These are phyloP conservation scores for Alternaria ventricosa DNA, from an alignment of 2,329 filamentous ascomycete species.

Conservation along the genomic window DNA sequence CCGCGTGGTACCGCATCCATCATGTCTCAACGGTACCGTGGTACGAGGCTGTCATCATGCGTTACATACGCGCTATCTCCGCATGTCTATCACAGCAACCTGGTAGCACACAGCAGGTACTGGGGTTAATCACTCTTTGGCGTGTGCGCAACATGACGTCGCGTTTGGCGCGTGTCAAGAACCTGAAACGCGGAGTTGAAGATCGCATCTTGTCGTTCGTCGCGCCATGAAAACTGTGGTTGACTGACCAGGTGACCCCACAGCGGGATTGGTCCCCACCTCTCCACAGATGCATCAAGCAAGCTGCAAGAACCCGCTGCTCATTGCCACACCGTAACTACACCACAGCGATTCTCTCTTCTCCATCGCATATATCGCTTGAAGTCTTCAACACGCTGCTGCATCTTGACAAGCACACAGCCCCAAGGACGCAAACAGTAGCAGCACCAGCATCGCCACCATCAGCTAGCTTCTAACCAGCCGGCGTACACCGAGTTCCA, in stretches of 20 bases:
- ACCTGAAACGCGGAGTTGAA: neutral
- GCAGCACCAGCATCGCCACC: neutral
- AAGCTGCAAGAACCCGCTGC: conserved; percentile 6
- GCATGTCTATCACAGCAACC: neutral
- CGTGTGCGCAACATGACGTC: neutral
- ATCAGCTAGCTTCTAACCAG: neutral
- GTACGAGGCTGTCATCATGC: conserved; percentile 17
- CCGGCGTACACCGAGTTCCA: neutral
- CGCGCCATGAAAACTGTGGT: neutral
- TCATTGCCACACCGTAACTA: conserved; percentile 8
- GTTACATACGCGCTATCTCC: neutral
- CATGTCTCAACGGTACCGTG: conserved; percentile 7
- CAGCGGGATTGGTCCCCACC: neutral
- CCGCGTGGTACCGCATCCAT: conserved; percentile 18
- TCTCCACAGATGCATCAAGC: neutral
- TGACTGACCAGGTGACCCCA: neutral
- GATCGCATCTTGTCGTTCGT: neutral
- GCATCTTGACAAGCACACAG: neutral
- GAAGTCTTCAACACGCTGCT: neutral
- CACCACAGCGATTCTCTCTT: neutral
- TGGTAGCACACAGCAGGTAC: neutral
- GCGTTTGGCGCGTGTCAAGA: neutral
- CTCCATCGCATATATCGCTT: neutral
- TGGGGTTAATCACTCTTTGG: neutral
- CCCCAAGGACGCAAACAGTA: neutral